Base-by-base conservation (phyloP, 352 stramenopile genomes). In the Phytophthora pinifolia region DNA sequence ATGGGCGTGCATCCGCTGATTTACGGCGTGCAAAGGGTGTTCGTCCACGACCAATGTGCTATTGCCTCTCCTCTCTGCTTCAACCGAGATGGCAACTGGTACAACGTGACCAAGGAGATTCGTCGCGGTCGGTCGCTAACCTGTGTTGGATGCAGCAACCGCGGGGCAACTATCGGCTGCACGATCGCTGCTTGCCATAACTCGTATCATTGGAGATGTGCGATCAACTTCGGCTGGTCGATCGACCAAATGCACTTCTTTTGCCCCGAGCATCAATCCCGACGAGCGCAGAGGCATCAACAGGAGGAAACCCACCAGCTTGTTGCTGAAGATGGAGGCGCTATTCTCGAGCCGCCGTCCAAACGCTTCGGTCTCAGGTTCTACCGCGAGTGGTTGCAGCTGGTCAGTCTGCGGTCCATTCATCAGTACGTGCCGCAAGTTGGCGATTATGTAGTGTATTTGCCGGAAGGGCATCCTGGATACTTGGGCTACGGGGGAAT, bases 171-270 rank as follows among this genome's bases (percentile, higher is more conserved):
- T 1, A 71, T 95, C 42, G 85, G 85, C 8, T 95, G 85, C 38
- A 90, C 77, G 1, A 42, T 91, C 14, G 44, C 64, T 42, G 57
- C 70, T 34, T 92, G 82, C 54, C 70, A 66, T 13, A 85, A 73
- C 46, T 92, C 81, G 22, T 93, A 90, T 46, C 83, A 93, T 45
- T 93, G 83, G 83, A 89, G 87, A 46, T 93, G 83, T 59, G 83
- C 83, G 17, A 78, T 93, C 27, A 63, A 57, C 14, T 79, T 67
- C 9, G 83, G 83, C 2, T 93, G 79, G 79, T 78, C 73, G 2
- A 63, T 89, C 22, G 79, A 88, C 43, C 76, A 89, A 53, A 87
- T 92, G 41, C 79, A 93, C 22, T 92, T 95, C 52, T 92, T 88
- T 34, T 95, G 85, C 29, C 78, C 81, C 14, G 69, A 73, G 1